Base-by-base conservation (phyloP, 495 filamentous ascomycete genomes). In the Xylaria bambusicola region DNA sequence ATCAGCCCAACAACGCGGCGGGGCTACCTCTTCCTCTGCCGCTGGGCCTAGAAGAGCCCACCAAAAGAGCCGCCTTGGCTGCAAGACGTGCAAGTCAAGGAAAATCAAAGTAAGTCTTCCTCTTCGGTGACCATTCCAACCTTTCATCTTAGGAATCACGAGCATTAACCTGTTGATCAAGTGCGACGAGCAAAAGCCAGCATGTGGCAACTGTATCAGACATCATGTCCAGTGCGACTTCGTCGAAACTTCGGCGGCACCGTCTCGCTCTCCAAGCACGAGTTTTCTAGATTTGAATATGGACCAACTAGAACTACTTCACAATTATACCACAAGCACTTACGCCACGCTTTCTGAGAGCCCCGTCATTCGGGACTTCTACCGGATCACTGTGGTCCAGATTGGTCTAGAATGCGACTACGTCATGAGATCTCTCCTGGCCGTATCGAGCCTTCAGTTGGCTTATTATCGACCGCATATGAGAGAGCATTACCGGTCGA, bases 371-470 rank as follows among this genome's bases (percentile, higher is more conserved):
- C 63, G 67, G 45, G 61, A 66, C 36, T 71, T 77, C 38, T 77
- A 71, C 68, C 65, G 72, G n/a, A 63, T 72, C 7, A 63, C 60
- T 18, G 68, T 73, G 15, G 71, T 73, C 24, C 41, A 68, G 29
- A 53, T 78, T 41, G 84, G 78, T 2, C 67, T 85, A 1, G 52
- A 64, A 21, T 75, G 81, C 61, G 76, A 80, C 52, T 85, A 82
- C 62, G 71, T 85, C 21, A 80, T 85, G 76, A 76, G 78, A 36
- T 76, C 82, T 36, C 75, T 86, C 10, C 70, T 86, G 31, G 78
- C 80, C 12, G 56, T 84, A 17, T 79, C 78, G 3, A 76, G 82
- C 6, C 68, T 85, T 26, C 84, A 86, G 60, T 72, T 83, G 0
- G 82, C 83, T 58, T 77, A 64, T 52, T 75, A 52, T 62, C 74